Conservation (phyloP, 129 eudicot species). For the Flaveria ramosissima region DNA sequence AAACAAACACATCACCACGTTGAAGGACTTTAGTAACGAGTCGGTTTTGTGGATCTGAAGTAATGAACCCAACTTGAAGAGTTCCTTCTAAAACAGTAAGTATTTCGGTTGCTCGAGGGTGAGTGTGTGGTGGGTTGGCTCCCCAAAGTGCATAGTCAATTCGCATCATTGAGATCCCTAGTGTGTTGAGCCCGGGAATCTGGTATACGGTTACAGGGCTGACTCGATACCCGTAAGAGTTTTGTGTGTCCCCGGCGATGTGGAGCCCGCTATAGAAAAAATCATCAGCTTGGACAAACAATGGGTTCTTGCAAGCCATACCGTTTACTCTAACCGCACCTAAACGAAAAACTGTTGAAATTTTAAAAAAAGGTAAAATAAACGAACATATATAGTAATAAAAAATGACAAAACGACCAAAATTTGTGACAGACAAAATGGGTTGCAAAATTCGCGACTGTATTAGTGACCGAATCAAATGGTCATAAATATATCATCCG, state of each 20-base stretch:
- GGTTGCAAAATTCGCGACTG: too few species aligned
- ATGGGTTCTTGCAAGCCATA: constrained; percentile 46
- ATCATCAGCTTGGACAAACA: constrained; percentile 44
- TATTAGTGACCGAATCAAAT: too few species aligned
- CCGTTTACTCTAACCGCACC: constrained; percentile 46
- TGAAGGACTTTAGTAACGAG: constrained; percentile 48
- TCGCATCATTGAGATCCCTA: constrained; percentile 46
- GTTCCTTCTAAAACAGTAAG: constrained; percentile 47
- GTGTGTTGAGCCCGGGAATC: constrained; percentile 52
- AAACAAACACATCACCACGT: constrained; percentile 51
- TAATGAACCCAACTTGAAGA: constrained; percentile 50
- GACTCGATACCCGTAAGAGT: constrained; percentile 37
- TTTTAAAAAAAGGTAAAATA: not conserved
- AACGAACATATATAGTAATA: not conserved
- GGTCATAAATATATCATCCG: too few species aligned
- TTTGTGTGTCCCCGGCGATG: constrained; percentile 43
- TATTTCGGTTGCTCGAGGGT: constrained; percentile 56
- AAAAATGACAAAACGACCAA: too few species aligned
- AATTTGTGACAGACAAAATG: too few species aligned
- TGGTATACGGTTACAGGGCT: constrained; percentile 44
- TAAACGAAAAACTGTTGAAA: constrained; percentile 1
- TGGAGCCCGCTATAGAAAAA: constrained; percentile 51
- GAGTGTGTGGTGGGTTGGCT: constrained; percentile 50
- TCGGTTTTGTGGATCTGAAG: constrained; percentile 50
- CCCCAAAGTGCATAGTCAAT: constrained; percentile 48